Evolutionary conservation across 352 stramenopile species (phyloP), one percentile per base, ranked within the genome.

Genomic region (Pythium plurisporium): DNA sequence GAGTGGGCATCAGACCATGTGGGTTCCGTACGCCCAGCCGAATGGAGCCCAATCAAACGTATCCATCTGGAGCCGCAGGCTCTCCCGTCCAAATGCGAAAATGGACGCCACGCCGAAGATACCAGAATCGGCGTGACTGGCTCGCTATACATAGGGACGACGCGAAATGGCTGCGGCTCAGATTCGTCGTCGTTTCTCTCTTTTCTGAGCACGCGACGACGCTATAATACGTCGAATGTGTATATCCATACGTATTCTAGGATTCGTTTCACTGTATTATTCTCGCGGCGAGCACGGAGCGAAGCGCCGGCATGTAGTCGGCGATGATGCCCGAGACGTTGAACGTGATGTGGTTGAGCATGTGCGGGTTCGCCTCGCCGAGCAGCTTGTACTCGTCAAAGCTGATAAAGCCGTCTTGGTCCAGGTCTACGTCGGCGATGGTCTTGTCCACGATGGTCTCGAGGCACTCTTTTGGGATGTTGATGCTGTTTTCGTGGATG

Each of bases 341-440:
- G 71, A 92, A 83, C 30, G 79, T 89, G 38, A 92, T 70, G 62
- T 90, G 82, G 61, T 84, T 86, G 49, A 90, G 70, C 79, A 88
- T 92, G 49, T 87, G 73, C 54, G 84, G 71, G 49, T 84, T 89
- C 46, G 66, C 65, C 34, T 74, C 68, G 5, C 67, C 82, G 47
- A 92, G 69, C 41, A 74, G 62, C 9, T 64, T 60, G 67, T 87
- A 92, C 65, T 89, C 79, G 42, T 90, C 76, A 51, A 84, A 86
- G 69, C 74, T 87, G 49, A 92, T 83, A 60, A 86, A 86, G 46
- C 78, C 76, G 59, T 89, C 79, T 23, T 72, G 64, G 57, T 89
- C 78, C 20, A 76, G 40, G 40, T 87, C 79, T 41, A 92, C 70
- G 44, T 90, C 77, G 14, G 64, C 60, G 52, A 88, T 87, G 17